A percentile compares a stretch with the other conserved stretches of the same genome.
Evolutionary conservation across 2,329 filamentous ascomycete genomes (phyloP).

Genomic region (Sordariomycetes sp.): DNA sequence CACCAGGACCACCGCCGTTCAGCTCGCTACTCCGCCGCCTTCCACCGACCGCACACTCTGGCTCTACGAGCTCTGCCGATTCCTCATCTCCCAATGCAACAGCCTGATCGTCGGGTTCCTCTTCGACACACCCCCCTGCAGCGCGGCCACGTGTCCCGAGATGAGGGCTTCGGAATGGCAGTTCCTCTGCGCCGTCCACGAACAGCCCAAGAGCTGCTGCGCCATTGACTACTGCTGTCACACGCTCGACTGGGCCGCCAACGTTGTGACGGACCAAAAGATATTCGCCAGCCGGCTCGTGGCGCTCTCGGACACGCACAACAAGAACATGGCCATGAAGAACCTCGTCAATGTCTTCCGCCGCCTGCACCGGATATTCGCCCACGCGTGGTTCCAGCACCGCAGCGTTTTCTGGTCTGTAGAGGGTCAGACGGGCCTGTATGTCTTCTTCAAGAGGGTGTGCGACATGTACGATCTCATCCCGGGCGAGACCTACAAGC

Average conservation of each 20-base stretch:
- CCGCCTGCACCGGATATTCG: constrained; percentile 89
- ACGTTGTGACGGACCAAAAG: constrained; percentile 86
- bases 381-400: constrained; percentile 98
- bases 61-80: constrained; percentile 96
- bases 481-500: constrained; percentile 88
- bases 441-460: constrained; percentile 93
- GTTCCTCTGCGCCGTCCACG: constrained; percentile 94
- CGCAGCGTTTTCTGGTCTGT: constrained; percentile 90
- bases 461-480: constrained; percentile 86
- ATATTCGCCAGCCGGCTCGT: constrained; percentile 81
- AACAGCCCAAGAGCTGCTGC: constrained; percentile 91
- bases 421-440: constrained; percentile 80
- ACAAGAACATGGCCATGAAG: constrained; percentile 54
- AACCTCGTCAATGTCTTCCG: constrained; percentile 93
- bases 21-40: constrained; percentile 67
- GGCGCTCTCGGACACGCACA: constrained; percentile 39
- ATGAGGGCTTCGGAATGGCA: constrained; percentile 99
- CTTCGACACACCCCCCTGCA: constrained; percentile 81
- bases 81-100: constrained; percentile 91
- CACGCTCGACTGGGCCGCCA: constrained; percentile 94
- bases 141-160: constrained; percentile 78
- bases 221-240: constrained; percentile 99
- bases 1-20: constrained; percentile 58
- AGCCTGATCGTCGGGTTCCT: constrained; percentile 85
- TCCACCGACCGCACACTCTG: constrained; percentile 79